Conservation (phyloP, 768 basidiomycete genomes). For the Xerocomus brunneocitrinus region DNA sequence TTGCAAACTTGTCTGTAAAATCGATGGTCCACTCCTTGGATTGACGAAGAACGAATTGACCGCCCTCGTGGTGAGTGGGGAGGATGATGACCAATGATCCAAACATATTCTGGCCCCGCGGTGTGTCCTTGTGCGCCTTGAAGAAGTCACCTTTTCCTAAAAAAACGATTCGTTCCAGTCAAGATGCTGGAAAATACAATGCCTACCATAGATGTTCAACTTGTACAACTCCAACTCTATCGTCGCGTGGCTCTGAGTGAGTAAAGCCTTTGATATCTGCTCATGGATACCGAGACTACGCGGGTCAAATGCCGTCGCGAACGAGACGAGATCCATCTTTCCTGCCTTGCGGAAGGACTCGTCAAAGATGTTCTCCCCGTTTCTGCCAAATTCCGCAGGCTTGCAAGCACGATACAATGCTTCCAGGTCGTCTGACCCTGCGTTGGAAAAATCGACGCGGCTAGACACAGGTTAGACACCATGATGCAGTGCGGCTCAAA, state of each 20-base stretch:
- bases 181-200: background rate
- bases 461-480: background rate
- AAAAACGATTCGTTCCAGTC: background rate
- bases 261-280: slow-evolving; percentile 14
- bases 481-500: background rate
- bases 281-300: slow-evolving; percentile 25
- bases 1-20: slow-evolving; percentile 21
- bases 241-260: slow-evolving; percentile 23
- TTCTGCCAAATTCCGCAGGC: slow-evolving; percentile 38
- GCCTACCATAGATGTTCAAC: slow-evolving; percentile 42
- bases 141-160: slow-evolving; percentile 38
- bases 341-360: slow-evolving; percentile 44
- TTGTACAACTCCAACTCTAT: slow-evolving; percentile 38
- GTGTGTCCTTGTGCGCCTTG: slow-evolving; percentile 48
- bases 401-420: slow-evolving; percentile 33
- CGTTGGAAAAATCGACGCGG: background rate
- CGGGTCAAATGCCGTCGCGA: slow-evolving; percentile 32
- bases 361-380: slow-evolving; percentile 37
- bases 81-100: slow-evolving; percentile 48
- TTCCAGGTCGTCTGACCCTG: slow-evolving; percentile 1
- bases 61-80: slow-evolving; percentile 44
- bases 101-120: slow-evolving; percentile 41
- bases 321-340: slow-evolving; percentile 38
- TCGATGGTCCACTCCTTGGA: slow-evolving; percentile 34
- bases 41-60: slow-evolving; percentile 37